Conservation (phyloP, 139 green algal genomes). For the Chlorella sp. region DNA sequence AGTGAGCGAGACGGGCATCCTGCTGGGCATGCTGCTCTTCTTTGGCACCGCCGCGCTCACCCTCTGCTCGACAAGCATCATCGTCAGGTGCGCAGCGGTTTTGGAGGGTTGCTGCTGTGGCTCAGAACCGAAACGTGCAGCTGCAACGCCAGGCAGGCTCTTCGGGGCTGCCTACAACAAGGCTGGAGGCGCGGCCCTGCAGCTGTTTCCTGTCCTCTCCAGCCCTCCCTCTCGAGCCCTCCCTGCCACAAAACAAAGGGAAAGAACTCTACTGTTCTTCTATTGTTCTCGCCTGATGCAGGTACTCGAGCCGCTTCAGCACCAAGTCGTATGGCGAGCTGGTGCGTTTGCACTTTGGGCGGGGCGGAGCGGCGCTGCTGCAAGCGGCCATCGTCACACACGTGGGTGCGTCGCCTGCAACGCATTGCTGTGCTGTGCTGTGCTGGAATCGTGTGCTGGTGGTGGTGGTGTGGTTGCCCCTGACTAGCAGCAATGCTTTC, state of each 20-base stretch:
- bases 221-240: no score
- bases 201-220: no score
- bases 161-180: no score
- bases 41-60: slow-evolving; percentile 12
- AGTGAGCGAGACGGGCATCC: slow-evolving; percentile 21
- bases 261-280: no score
- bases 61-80: not conserved
- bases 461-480: not conserved
- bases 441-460: not conserved
- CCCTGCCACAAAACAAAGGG: no score
- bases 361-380: slow-evolving; percentile 4
- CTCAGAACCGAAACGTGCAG: no score
- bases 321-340: slow-evolving; percentile 34
- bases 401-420: not conserved
- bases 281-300: not conserved
- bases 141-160: no score
- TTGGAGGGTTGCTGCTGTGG: no score
- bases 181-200: no score
- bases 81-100: slow-evolving; percentile 3
- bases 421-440: not conserved
- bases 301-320: not conserved
- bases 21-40: slow-evolving; percentile 12
- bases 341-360: slow-evolving; percentile 40
- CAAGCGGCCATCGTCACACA: slow-evolving; percentile 45
- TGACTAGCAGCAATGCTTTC: no score